Percentiles rank a stretch among this genome's conserved stretches.
Conservation (phyloP, 176 grass and related monocot species). For the Raddia distichophylla region DNA sequence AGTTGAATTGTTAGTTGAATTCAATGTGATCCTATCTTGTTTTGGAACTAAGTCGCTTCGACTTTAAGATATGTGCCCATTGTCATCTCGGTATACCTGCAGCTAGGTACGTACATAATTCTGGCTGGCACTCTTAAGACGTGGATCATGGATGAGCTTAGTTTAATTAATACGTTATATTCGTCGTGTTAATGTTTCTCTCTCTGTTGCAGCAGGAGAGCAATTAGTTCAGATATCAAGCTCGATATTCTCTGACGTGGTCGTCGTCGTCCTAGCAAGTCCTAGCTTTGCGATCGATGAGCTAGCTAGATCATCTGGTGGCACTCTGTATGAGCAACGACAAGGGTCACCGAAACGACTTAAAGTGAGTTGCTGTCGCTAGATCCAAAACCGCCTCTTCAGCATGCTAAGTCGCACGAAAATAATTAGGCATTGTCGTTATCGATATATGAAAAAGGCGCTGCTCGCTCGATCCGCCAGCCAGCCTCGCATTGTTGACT, state of each 20-base stretch:
- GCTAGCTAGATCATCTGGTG: neutral
- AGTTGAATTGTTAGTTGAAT: constrained; percentile 17
- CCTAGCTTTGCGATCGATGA: neutral
- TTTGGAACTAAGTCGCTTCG: neutral
- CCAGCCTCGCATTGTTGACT: neutral
- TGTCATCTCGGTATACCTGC: neutral
- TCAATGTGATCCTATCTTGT: neutral
- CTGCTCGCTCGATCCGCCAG: neutral
- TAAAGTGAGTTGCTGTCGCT: neutral
- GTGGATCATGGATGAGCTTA: neutral
- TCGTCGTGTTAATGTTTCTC: neutral
- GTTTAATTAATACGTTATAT: neutral
- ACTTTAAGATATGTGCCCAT: constrained; percentile 2
- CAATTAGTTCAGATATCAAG: neutral
- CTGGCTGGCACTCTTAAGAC: neutral
- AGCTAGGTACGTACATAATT: too few species aligned
- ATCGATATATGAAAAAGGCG: too few species aligned
- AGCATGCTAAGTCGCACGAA: neutral
- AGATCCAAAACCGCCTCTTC: neutral
- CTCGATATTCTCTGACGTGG: neutral
- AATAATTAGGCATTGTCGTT: neutral
- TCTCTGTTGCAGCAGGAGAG: neutral
- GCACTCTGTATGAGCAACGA: neutral
- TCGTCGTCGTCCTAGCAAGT: neutral
- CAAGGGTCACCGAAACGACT: neutral